Percentiles rank a stretch among this genome's conserved stretches.
Evolutionary conservation across 2,329 filamentous ascomycete genomes (phyloP).

Genomic region (Incumbomyces lentus): DNA sequence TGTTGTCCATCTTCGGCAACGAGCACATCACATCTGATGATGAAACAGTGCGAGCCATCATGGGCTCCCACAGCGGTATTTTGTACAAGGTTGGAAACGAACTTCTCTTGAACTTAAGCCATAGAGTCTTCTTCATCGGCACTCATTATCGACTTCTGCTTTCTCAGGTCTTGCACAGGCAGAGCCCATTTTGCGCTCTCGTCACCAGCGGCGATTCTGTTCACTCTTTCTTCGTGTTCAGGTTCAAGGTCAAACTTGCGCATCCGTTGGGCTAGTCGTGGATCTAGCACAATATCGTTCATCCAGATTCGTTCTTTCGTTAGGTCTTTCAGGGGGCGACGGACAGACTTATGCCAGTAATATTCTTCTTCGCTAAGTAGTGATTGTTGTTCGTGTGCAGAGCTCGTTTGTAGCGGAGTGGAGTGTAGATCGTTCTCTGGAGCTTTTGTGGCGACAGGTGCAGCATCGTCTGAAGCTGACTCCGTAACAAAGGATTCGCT

Average conservation of each 20-base stretch:
- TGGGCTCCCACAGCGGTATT: too few species aligned
- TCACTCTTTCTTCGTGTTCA: slow-evolving; percentile 60
- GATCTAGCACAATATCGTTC: slow-evolving; percentile 63
- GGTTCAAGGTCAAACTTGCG: slow-evolving; percentile 59
- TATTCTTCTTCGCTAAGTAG: slow-evolving; percentile 61
- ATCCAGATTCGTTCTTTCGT: slow-evolving; percentile 64
- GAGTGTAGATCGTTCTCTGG: slow-evolving; percentile 38
- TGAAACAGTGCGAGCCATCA: too few species aligned
- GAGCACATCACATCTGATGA: too few species aligned
- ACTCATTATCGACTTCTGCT: slow-evolving; percentile 31
- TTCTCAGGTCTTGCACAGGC: slow-evolving; percentile 31
- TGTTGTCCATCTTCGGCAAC: too few species aligned
- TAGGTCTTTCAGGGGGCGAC: slow-evolving; percentile 38
- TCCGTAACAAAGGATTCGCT: slow-evolving; percentile 11
- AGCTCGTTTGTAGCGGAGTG: slow-evolving; percentile 22
- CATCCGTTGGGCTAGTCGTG: slow-evolving; percentile 69
- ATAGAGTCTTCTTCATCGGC: slow-evolving; percentile 20
- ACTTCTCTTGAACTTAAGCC: neutral
- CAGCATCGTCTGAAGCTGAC: slow-evolving; percentile 13
- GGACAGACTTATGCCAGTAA: slow-evolving; percentile 75
- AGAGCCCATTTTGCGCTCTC: slow-evolving; percentile 43
- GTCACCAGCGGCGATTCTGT: slow-evolving; percentile 51
- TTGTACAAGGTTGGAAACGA: too few species aligned
- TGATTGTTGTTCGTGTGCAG: slow-evolving; percentile 52
- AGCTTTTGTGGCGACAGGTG: slow-evolving; percentile 28